These are phyloP conservation scores for Diatrype stigma DNA, from an alignment of 2,329 filamentous ascomycete species.

Conservation along the genomic window DNA sequence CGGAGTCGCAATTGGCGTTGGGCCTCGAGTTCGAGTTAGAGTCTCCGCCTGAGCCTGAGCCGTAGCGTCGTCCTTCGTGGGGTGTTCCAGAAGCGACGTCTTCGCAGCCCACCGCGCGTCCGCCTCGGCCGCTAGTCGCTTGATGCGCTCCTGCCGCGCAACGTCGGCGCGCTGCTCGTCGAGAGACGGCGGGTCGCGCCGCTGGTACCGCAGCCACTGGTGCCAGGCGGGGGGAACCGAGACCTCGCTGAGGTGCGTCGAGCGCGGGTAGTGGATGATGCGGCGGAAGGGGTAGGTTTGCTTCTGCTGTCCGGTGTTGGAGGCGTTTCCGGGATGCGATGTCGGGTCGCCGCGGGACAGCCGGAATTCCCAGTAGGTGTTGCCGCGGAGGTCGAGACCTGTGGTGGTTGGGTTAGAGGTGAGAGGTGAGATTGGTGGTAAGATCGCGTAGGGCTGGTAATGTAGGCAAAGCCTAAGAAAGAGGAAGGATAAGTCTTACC, in stretches of 20 bases:
- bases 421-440: neutral
- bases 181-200: conserved; percentile 49
- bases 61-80: neutral
- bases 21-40: too few relatives aligned
- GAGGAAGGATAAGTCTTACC: conserved; percentile 40
- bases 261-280: conserved; percentile 56
- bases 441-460: neutral
- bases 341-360: conserved; percentile 37
- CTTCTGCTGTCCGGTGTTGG: conserved; percentile 12
- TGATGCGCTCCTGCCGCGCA: conserved; percentile 48
- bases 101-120: conserved; percentile 63
- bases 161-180: conserved; percentile 54
- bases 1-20: too few relatives aligned
- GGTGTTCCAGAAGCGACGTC: conserved; percentile 31
- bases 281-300: conserved; percentile 50
- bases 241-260: conserved; percentile 51
- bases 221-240: conserved; percentile 61
- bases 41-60: conserved; percentile 31
- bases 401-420: conserved; percentile 1
- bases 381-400: conserved; percentile 62
- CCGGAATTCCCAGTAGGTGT: conserved; percentile 67
- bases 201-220: conserved; percentile 63
- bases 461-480: conserved; percentile 2
- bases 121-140: conserved; percentile 54
- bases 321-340: neutral